Evolutionary conservation across 169 alveolate species (phyloP).

Genomic region (Perkinsus marinus): DNA sequence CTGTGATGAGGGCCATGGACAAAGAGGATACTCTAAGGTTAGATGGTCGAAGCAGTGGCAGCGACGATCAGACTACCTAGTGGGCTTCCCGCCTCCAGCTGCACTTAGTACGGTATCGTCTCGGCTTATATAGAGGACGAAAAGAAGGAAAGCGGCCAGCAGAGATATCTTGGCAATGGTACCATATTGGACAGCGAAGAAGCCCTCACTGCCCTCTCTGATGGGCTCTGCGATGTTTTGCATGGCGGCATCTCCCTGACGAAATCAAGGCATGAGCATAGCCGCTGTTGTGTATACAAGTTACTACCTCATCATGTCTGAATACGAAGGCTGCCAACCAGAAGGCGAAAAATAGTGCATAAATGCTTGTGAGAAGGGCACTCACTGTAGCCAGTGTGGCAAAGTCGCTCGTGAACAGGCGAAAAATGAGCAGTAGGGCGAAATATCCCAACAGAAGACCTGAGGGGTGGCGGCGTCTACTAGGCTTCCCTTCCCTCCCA

Average conservation of each 20-base stretch:
- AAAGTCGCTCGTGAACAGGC: not conserved
- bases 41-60: not conserved
- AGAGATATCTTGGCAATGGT: slow-evolving; percentile 47
- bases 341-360: not conserved
- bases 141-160: slow-evolving; percentile 31
- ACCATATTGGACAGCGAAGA: slow-evolving; percentile 60
- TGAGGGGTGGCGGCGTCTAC: not conserved
- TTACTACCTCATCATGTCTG: not conserved
- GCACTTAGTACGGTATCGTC: slow-evolving; percentile 22
- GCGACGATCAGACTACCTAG: slow-evolving; percentile 15
- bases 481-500: not conserved
- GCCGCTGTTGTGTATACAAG: not conserved
- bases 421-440: not conserved
- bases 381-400: not conserved
- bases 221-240: slow-evolving; percentile 49
- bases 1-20: slow-evolving; percentile 45
- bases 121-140: slow-evolving; percentile 37
- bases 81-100: not conserved
- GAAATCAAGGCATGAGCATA: not conserved
- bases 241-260: slow-evolving; percentile 12
- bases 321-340: not conserved
- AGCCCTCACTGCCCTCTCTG: slow-evolving; percentile 69
- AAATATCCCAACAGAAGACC: not conserved
- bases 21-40: slow-evolving; percentile 9
- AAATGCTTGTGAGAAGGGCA: not conserved